Evolutionary conservation across 306 rosid genomes (phyloP).

Genomic region (Malus fusca): DNA sequence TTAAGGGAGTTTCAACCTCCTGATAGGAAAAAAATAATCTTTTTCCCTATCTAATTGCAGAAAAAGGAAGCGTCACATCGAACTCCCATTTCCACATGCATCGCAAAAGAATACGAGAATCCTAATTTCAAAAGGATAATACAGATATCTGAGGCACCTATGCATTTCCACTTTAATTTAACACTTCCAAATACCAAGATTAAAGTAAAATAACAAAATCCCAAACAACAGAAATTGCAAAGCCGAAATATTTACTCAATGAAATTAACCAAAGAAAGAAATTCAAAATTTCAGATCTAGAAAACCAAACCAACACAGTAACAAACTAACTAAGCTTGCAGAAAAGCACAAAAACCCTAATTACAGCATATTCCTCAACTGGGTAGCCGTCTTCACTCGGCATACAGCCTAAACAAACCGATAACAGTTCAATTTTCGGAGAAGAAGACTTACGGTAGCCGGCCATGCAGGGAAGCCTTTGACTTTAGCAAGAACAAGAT

Average conservation of each 20-base stretch:
- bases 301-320: not conserved
- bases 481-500: constrained; percentile 93
- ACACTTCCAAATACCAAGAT: not conserved
- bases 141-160: not conserved
- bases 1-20: not conserved
- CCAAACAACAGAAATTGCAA: not conserved
- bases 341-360: constrained; percentile 24
- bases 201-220: not conserved
- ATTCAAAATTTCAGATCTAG: constrained; percentile 27
- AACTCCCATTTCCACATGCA: not conserved
- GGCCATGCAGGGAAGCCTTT: constrained; percentile 99
- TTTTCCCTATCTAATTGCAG: not conserved
- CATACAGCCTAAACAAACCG: not conserved
- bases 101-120: not conserved
- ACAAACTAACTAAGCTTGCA: constrained; percentile 4
- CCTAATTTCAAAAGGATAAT: not conserved
- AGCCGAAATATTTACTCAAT: not conserved
- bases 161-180: not conserved
- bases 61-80: not conserved
- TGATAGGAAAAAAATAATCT: not conserved
- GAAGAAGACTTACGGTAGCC: constrained; percentile 51
- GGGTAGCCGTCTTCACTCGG: not conserved
- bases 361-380: not conserved
- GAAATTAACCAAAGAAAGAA: not conserved
- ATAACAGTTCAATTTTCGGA: not conserved